Conservation (phyloP, 2,329 filamentous ascomycete genomes). For the Aureobasidium leucospermi region DNA sequence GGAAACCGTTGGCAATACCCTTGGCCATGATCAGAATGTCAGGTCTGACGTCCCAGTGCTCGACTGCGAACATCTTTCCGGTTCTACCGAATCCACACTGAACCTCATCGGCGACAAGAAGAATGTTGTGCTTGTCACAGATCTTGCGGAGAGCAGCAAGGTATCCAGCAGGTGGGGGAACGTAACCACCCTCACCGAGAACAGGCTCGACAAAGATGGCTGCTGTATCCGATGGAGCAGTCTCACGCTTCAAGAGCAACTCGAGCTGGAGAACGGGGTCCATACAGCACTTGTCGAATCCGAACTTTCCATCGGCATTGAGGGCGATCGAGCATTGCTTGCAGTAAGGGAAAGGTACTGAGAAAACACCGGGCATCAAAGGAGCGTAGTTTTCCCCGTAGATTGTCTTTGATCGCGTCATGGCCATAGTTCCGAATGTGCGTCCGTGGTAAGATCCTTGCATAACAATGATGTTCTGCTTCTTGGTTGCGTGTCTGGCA, state of each 20-base stretch:
- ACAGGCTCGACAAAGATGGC: constrained; percentile 32
- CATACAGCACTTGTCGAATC: constrained; percentile 33
- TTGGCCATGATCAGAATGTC: constrained; percentile 37
- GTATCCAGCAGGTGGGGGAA: constrained; percentile 27
- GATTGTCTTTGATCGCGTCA: constrained; percentile 31
- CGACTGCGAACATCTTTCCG: constrained; percentile 37
- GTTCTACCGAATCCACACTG: constrained; percentile 39
- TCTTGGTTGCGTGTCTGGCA: constrained; percentile 30
- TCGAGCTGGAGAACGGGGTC: constrained; percentile 31
- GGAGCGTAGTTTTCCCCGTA: constrained; percentile 29
- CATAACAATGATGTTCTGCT: constrained; percentile 33
- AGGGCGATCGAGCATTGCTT: constrained; percentile 29
- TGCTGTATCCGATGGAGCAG: constrained; percentile 30
- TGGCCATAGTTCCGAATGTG: constrained; percentile 31
- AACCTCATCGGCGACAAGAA: constrained; percentile 38
- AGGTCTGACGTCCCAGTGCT: constrained; percentile 36
- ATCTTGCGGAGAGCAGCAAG: constrained; percentile 33
- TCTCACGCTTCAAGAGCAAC: constrained; percentile 29
- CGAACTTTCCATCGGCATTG: constrained; percentile 24
- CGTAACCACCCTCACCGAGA: constrained; percentile 32
- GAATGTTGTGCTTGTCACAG: constrained; percentile 37
- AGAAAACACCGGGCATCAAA: constrained; percentile 33
- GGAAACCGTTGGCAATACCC: constrained; percentile 23
- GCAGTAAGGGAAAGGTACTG: constrained; percentile 33
- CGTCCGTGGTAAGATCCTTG: constrained; percentile 32